Conservation (phyloP, 2,329 filamentous ascomycete genomes). For the Ambrosiella xylebori region DNA sequence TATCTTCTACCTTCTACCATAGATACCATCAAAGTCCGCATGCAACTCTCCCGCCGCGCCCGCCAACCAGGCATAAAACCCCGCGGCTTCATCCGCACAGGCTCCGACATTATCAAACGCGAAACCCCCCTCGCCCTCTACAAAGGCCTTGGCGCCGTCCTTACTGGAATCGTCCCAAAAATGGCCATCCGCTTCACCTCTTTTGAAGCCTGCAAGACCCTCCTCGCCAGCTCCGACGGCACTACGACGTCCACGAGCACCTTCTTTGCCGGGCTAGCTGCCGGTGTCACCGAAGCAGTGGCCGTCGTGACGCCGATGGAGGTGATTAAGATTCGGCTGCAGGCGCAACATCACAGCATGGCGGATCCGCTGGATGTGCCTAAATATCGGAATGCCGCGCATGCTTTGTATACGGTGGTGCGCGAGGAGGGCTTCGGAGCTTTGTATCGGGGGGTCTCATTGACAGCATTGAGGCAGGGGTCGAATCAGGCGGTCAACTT, state of each 20-base stretch:
- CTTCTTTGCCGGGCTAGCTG: constrained; percentile 62
- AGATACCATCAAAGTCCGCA: constrained; percentile 98
- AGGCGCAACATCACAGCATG: constrained; percentile 96
- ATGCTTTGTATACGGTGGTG: constrained; percentile 69
- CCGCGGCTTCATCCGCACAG: constrained; percentile 76
- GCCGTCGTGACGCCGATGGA: constrained; percentile 97
- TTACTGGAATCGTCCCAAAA: constrained; percentile 94
- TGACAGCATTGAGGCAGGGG: constrained; percentile 86
- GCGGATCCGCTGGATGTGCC: constrained; percentile 89
- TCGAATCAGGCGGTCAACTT: constrained; percentile 98
- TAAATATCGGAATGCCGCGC: constrained; percentile 90
- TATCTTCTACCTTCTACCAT: background rate
- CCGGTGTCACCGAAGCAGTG: constrained; percentile 91
- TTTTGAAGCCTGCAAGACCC: constrained; percentile 87
- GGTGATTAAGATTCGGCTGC: constrained; percentile 94
- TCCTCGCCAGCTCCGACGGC: constrained; percentile 55
- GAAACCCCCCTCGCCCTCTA: constrained; percentile 90
- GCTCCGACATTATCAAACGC: constrained; percentile 66
- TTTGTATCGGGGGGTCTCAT: constrained; percentile 79
- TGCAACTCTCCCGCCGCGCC: constrained; percentile 87
- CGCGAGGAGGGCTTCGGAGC: constrained; percentile 78
- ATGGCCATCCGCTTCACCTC: constrained; percentile 99
- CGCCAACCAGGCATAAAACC: constrained; percentile 67
- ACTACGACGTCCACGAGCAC: constrained; percentile 53
- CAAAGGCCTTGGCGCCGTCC: constrained; percentile 91